Conservation (phyloP, 345 rosid species). For the Linum lewisii region DNA sequence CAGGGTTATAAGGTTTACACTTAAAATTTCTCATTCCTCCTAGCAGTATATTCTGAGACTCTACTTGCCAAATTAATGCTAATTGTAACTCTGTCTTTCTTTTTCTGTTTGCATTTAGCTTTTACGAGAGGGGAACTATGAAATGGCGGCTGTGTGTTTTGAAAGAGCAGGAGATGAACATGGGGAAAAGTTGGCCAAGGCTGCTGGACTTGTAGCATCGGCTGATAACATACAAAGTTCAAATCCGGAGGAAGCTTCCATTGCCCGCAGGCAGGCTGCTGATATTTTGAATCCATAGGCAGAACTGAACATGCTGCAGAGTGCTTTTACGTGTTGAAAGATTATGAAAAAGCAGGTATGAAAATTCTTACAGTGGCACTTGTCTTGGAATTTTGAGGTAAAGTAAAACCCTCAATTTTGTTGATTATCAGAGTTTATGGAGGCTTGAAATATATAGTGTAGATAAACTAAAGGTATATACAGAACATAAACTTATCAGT, state of each 20-base stretch:
- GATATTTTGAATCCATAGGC: slow-evolving; percentile 34
- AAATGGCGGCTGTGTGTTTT: slow-evolving; percentile 42
- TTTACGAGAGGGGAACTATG: slow-evolving; percentile 27
- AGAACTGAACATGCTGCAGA: slow-evolving; percentile 35
- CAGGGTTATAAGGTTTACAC: slow-evolving; percentile 33
- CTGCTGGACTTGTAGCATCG: slow-evolving; percentile 30
- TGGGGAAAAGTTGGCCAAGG: slow-evolving; percentile 36
- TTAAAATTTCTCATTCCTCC: neutral
- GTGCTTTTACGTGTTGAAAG: slow-evolving; percentile 29
- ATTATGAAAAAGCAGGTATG: slow-evolving; percentile 35
- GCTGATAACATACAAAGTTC: slow-evolving; percentile 28
- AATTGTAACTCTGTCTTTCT: neutral
- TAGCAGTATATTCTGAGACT: too few species aligned
- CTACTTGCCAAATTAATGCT: neutral
- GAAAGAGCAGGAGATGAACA: slow-evolving; percentile 32
- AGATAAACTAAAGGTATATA: too few species aligned
- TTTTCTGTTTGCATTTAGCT: slow-evolving; percentile 25
- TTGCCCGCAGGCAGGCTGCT: slow-evolving; percentile 36
- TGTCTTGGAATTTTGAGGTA: too few species aligned
- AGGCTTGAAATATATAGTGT: too few species aligned
- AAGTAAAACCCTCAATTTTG: too few species aligned
- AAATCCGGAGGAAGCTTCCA: slow-evolving; percentile 28
- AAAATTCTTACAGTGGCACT: too few species aligned
- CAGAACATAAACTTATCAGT: too few species aligned
- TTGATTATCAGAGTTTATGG: too few species aligned